These are phyloP conservation scores for Pleomassaria siparia DNA, from an alignment of 2,329 filamentous ascomycete species.

Conservation along the genomic window DNA sequence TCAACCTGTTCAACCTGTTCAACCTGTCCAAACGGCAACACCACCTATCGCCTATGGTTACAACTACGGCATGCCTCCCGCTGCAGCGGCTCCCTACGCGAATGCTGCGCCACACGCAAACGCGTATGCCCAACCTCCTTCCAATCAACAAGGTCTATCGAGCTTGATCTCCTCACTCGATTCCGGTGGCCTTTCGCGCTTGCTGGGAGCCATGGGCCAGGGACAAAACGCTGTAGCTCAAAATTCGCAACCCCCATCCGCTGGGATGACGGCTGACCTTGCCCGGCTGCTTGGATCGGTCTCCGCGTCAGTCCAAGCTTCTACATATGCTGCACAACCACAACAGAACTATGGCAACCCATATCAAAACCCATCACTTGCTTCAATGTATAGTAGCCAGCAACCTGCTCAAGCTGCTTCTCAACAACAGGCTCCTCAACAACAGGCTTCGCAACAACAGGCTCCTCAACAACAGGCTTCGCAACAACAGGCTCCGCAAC, in stretches of 20 bases:
- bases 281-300: constrained; percentile 42
- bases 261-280: constrained; percentile 38
- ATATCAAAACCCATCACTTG: constrained; percentile 29
- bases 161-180: constrained; percentile 69
- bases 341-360: constrained; percentile 32
- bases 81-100: constrained; percentile 35
- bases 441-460: no score
- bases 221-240: constrained; percentile 32
- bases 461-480: no score
- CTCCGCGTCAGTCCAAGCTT: constrained; percentile 27
- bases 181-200: constrained; percentile 67
- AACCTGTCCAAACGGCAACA: constrained; percentile 33
- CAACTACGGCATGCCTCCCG: constrained; percentile 26
- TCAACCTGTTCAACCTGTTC: no score
- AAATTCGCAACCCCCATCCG: constrained; percentile 43
- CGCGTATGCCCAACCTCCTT: constrained; percentile 38
- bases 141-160: constrained; percentile 47
- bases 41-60: constrained; percentile 23
- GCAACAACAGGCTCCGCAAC: constrained; percentile 27
- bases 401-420: constrained; percentile 11
- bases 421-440: no score
- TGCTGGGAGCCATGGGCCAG: constrained; percentile 61
- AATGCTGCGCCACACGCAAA: constrained; percentile 38
- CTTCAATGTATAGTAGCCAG: constrained; percentile 30
- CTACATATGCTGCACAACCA: constrained; percentile 29